Percentiles rank a stretch among this genome's conserved stretches.
Evolutionary conservation across 495 filamentous ascomycete genomes (phyloP).

Genomic region (Oidiodendron maius): DNA sequence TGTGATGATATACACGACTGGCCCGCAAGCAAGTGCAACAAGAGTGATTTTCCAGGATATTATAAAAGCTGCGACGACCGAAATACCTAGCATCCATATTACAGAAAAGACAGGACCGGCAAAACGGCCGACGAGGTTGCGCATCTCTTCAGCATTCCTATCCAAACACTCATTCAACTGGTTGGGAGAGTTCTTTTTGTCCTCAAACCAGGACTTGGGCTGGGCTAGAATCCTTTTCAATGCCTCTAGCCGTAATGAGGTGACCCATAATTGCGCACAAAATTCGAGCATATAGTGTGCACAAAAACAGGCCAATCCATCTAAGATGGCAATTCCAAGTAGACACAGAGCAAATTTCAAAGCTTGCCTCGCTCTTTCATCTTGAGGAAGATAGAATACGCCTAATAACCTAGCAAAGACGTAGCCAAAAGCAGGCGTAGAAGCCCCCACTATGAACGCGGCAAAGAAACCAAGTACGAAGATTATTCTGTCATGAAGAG

Average conservation of each 20-base stretch:
- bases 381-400: conserved; percentile 53
- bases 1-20: conserved; percentile 61
- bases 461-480: conserved; percentile 56
- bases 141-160: conserved; percentile 82
- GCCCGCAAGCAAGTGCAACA: conserved; percentile 62
- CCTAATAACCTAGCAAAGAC: conserved; percentile 68
- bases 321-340: conserved; percentile 59
- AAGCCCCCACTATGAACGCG: conserved; percentile 57
- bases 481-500: conserved; percentile 39
- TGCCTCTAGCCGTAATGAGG: conserved; percentile 61
- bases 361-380: conserved; percentile 37
- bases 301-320: conserved; percentile 57
- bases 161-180: conserved; percentile 67
- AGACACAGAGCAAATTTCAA: conserved; percentile 65
- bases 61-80: conserved; percentile 67
- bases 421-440: conserved; percentile 73
- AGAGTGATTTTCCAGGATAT: conserved; percentile 80
- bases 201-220: conserved; percentile 79
- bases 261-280: conserved; percentile 74
- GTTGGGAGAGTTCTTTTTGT: conserved; percentile 54
- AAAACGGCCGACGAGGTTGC: conserved; percentile 74
- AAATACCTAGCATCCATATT: conserved; percentile 54
- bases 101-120: conserved; percentile 62
- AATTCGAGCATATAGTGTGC: conserved; percentile 67
- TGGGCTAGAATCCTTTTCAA: conserved; percentile 70